Percentiles rank a stretch among this genome's conserved stretches.
phyloP scores from a whole-genome alignment of 108 stramenopile species.

The Epipyxis sp. region DNA sequence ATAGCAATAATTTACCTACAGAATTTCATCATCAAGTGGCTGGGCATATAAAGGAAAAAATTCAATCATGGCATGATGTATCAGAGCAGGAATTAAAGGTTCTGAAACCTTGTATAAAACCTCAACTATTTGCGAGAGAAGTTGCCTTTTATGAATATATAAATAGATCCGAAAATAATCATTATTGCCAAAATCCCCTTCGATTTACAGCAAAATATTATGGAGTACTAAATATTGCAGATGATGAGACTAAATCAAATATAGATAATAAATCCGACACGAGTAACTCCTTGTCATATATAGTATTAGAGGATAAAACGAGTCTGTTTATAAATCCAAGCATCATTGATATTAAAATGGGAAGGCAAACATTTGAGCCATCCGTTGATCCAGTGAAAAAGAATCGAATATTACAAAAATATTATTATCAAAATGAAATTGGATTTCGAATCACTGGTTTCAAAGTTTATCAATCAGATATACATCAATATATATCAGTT shows the following conservation, averaged over 20 bases:
- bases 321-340: background rate
- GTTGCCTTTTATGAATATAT: background rate
- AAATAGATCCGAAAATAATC: background rate
- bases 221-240: background rate
- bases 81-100: background rate
- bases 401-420: background rate
- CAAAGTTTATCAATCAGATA: background rate
- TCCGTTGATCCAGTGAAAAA: background rate
- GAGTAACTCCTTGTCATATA: background rate
- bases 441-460: conserved; percentile 15
- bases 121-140: background rate
- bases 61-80: background rate
- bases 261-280: background rate
- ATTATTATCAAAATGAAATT: conserved; percentile 1
- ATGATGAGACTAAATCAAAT: background rate
- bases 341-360: conserved; percentile 27
- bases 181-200: background rate
- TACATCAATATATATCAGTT: background rate
- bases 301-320: background rate
- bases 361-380: conserved; percentile 5
- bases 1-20: background rate
- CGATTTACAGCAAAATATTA: background rate
- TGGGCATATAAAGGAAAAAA: background rate
- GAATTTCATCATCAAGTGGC: conserved; percentile 17
- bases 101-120: background rate